Base-by-base conservation (phyloP, 352 stramenopile genomes). In the Globisporangium sylvaticum region DNA sequence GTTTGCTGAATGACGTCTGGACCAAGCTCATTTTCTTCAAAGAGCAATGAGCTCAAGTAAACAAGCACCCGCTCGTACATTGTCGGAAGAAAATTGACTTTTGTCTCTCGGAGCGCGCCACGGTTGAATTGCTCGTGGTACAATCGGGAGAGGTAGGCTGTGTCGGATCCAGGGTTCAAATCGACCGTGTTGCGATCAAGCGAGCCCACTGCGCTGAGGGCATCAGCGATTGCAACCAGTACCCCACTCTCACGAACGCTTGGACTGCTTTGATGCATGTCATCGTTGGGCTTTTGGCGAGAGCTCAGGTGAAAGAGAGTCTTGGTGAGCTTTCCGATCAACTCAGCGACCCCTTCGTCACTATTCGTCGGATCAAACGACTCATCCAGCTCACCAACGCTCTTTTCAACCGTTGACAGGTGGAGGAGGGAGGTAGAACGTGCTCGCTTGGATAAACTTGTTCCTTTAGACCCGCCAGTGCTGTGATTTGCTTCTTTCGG, bases 11-110 rank as follows among this genome's bases (percentile, higher is more conserved):
- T 66, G 2, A 88, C 68, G 25, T 75, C 65, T 1, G 82, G 63
- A 8, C 69, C 53, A 48, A 74, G 60, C 37, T 56, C 67, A 56
- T 58, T 63, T 39, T 68, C 71, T 57, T 92, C 84, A 39, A 92
- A 92, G 46, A 94, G 50, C 24, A 92, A 22, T n/a, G 84, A 89
- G 37, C 79, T 84, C 48, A 94, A 53, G 58, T 78, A 87, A 14
- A 73, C 64, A 2, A 94, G 71, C 50, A 91, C 57, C 44, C 73
- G 71, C 58, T 91, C 84, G 62, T 92, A 75, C 83, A 94, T 90
- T 12, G 68, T 50, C 4, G 75, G 32, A 32, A 75, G 22, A 24
- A 89, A 90, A 7, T 64, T 78, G 2, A 66, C 70, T n/a, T 80
- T 83, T 0, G 65, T 87, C 48, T 91, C 81, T 63, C 70, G 66